Conservation (phyloP, 371 early-diverging fungal genomes). For the Mucor sp. region DNA sequence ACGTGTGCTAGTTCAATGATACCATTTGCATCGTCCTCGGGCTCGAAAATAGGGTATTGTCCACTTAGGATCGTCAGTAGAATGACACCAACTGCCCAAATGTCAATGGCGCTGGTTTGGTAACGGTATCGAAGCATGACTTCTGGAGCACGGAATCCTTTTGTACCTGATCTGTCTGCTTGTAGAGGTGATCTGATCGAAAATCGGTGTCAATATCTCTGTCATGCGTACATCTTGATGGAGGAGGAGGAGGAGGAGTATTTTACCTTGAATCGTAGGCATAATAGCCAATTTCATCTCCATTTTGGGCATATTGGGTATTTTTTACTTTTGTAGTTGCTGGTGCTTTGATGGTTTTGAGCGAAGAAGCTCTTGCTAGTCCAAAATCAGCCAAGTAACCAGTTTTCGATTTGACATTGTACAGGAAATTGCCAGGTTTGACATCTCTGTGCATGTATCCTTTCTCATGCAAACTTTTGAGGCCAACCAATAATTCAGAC, state of each 20-base stretch:
- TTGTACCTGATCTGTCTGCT: slow-evolving; percentile 97
- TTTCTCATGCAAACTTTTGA: slow-evolving; percentile 73
- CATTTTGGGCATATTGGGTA: not conserved
- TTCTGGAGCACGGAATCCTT: slow-evolving; percentile 98
- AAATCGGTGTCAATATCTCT: slow-evolving; percentile 6
- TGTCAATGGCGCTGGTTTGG: slow-evolving; percentile 66
- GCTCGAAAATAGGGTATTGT: slow-evolving; percentile 92
- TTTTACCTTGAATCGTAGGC: slow-evolving; percentile 52
- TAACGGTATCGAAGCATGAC: slow-evolving; percentile 36
- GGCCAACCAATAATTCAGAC: slow-evolving; percentile 73
- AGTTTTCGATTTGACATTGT: slow-evolving; percentile 59
- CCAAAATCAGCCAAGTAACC: slow-evolving; percentile 99
- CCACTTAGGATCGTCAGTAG: slow-evolving; percentile 77
- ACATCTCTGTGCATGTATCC: slow-evolving; percentile 92
- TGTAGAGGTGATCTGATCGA: slow-evolving; percentile 63
- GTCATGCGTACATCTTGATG: too few relatives aligned
- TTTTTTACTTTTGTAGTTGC: not conserved
- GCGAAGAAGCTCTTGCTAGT: slow-evolving; percentile 77
- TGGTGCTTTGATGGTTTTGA: not conserved
- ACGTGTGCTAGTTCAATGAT: slow-evolving; percentile 86
- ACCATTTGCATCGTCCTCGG: slow-evolving; percentile 84
- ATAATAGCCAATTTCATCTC: slow-evolving; percentile 26
- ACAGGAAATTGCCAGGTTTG: slow-evolving; percentile 98
- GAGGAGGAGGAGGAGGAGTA: too few relatives aligned
- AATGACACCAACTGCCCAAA: slow-evolving; percentile 96